A percentile compares a stretch with the other conserved stretches of the same genome.
Evolutionary conservation across 208 protist genomes (phyloP).

Genomic region (Porcisia deanei): DNA sequence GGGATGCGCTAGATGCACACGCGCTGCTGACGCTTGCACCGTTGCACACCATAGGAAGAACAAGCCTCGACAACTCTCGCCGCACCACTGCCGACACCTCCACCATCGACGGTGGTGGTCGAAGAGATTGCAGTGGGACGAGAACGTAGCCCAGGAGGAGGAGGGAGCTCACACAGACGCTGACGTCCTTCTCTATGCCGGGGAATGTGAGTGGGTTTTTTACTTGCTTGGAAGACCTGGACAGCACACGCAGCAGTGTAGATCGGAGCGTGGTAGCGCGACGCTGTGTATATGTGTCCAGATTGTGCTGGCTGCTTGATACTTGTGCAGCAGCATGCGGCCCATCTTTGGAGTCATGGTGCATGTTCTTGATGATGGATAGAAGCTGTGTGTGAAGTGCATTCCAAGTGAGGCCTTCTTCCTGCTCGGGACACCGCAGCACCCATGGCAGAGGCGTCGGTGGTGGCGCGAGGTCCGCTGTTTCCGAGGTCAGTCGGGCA

Average conservation of each 20-base stretch:
- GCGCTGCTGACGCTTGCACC: neutral
- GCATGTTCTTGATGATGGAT: neutral
- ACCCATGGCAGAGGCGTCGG: conserved; percentile 4
- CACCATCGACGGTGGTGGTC: neutral
- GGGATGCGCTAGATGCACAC: neutral
- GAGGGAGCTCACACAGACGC: conserved; percentile 12
- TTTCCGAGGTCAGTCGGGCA: neutral
- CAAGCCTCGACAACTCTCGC: conserved; percentile 11
- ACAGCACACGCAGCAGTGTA: conserved; percentile 1
- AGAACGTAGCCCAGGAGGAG: conserved; percentile 17
- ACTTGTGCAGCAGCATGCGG: neutral
- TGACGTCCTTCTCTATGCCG: neutral
- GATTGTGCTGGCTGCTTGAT: neutral
- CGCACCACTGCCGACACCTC: conserved; percentile 19
- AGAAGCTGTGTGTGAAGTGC: neutral
- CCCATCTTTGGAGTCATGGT: neutral
- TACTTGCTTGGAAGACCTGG: neutral
- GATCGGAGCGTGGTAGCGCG: neutral
- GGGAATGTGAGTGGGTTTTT: neutral
- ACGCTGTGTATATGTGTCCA: neutral
- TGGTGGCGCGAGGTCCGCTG: neutral
- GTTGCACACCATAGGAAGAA: neutral
- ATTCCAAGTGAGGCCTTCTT: neutral
- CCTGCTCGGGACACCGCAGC: neutral
- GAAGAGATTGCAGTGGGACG: neutral